Evolutionary conservation across 352 stramenopile species (phyloP).

Genomic region (Phytophthora chlamydospora): DNA sequence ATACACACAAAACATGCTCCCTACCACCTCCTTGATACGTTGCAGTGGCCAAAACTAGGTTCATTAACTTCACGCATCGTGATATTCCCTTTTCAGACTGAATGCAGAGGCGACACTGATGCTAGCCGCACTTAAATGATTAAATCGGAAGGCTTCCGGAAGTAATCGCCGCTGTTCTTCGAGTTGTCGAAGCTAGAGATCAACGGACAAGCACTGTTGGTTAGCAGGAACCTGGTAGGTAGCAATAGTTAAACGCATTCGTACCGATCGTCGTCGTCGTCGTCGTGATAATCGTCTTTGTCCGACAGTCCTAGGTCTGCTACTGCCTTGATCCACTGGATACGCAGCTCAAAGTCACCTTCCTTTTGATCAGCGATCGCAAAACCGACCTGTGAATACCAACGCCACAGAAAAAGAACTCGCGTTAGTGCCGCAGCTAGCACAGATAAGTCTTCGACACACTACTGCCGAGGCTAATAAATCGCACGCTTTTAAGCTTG

Average conservation of each 20-base stretch:
- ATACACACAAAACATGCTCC: conserved; percentile 24
- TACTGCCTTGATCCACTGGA: conserved; percentile 89
- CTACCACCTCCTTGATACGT: conserved; percentile 9
- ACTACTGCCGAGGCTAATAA: neutral
- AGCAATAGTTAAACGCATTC: neutral
- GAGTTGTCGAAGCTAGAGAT: conserved; percentile 37
- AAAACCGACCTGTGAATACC: conserved; percentile 65
- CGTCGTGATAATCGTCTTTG: conserved; percentile 35
- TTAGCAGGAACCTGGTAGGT: neutral
- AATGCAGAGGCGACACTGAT: conserved; percentile 5
- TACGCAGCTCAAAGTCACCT: conserved; percentile 81
- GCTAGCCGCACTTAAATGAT: conserved; percentile 49
- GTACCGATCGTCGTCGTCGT: conserved; percentile 41
- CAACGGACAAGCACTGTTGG: conserved; percentile 8
- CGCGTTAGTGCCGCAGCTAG: neutral
- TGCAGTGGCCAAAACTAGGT: conserved; percentile 28
- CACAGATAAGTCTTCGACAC: neutral
- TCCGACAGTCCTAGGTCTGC: conserved; percentile 58
- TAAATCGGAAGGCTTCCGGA: conserved; percentile 68
- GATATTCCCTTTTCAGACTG: neutral
- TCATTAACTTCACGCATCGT: conserved; percentile 23
- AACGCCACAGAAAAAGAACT: neutral
- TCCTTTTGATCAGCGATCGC: conserved; percentile 88
- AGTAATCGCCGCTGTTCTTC: conserved; percentile 40
- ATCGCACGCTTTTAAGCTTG: conserved; percentile 74